Evolutionary conservation across 108 stramenopile genomes (phyloP).

Genomic region (Pseudonitzschia delicatissima): DNA sequence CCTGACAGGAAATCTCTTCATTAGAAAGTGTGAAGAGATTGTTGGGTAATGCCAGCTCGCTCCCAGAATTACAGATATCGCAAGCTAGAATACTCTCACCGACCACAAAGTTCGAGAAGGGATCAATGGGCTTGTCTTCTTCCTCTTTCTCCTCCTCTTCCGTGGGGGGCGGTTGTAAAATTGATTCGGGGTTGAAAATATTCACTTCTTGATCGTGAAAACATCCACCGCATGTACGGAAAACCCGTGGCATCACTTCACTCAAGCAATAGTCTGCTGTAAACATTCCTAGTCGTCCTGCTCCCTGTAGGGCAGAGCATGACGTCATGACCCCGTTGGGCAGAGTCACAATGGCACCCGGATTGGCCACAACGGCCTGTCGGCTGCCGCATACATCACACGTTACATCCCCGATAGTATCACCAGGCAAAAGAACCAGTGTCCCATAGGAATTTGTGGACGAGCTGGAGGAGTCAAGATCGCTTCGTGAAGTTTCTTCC

Average conservation of each 20-base stretch:
- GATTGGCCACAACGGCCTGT: background rate
- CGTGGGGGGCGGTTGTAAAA: background rate
- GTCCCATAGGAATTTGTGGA: background rate
- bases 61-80: background rate
- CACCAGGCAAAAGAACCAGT: background rate
- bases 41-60: background rate
- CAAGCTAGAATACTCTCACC: no score
- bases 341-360: background rate
- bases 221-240: background rate
- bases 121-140: background rate
- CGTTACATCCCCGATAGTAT: background rate
- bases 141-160: background rate
- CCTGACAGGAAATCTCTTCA: background rate
- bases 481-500: background rate
- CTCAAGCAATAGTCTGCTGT: background rate
- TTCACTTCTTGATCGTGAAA: background rate
- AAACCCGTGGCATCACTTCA: background rate
- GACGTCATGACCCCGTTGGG: background rate
- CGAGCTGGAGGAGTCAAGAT: background rate
- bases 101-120: no score
- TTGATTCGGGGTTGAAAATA: background rate
- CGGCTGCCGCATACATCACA: background rate
- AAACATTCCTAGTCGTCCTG: slow-evolving; percentile 1
- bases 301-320: background rate
- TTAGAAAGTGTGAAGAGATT: background rate